A percentile compares a stretch with the other conserved stretches of the same genome.
phyloP scores from a whole-genome alignment of 2,329 filamentous ascomycete species.

The Penicillium hesseltinei region DNA sequence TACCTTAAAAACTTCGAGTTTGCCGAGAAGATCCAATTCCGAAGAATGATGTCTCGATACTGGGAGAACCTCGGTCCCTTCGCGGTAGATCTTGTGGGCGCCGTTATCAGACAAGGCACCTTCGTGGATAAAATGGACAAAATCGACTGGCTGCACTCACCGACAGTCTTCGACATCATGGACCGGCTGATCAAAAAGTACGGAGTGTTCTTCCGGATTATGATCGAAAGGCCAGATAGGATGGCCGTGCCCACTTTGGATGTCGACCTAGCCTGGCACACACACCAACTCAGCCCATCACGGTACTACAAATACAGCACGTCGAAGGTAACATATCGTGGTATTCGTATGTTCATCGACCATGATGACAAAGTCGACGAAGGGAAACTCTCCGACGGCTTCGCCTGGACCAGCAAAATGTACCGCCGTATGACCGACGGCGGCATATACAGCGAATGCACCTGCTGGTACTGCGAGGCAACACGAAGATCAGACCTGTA shows the following conservation, averaged over 20 bases:
- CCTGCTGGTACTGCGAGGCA: conserved; percentile 64
- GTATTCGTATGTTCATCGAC: conserved; percentile 60
- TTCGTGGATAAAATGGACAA: conserved; percentile 64
- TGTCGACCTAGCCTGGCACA: conserved; percentile 38
- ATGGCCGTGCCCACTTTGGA: conserved; percentile 37
- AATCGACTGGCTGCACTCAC: conserved; percentile 77
- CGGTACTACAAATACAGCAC: conserved; percentile 49
- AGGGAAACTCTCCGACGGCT: conserved; percentile 59
- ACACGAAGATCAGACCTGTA: conserved; percentile 59
- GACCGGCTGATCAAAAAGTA: conserved; percentile 55
- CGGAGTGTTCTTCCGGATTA: conserved; percentile 46
- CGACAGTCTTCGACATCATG: conserved; percentile 63
- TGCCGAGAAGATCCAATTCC: conserved; percentile 40
- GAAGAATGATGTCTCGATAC: conserved; percentile 44
- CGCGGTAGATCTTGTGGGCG: conserved; percentile 39
- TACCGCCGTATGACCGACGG: conserved; percentile 64
- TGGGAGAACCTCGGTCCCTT: conserved; percentile 43
- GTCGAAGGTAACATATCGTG: conserved; percentile 29
- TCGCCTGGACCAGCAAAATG: conserved; percentile 68
- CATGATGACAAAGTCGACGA: conserved; percentile 84
- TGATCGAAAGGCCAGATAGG: conserved; percentile 33
- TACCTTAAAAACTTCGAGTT: neutral
- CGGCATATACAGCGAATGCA: conserved; percentile 55
- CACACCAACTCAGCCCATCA: conserved; percentile 30
- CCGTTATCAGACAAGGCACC: conserved; percentile 43